These are phyloP conservation scores for Phytopythium cucurbitacearum DNA, from an alignment of 352 stramenopile species.

Conservation along the genomic window DNA sequence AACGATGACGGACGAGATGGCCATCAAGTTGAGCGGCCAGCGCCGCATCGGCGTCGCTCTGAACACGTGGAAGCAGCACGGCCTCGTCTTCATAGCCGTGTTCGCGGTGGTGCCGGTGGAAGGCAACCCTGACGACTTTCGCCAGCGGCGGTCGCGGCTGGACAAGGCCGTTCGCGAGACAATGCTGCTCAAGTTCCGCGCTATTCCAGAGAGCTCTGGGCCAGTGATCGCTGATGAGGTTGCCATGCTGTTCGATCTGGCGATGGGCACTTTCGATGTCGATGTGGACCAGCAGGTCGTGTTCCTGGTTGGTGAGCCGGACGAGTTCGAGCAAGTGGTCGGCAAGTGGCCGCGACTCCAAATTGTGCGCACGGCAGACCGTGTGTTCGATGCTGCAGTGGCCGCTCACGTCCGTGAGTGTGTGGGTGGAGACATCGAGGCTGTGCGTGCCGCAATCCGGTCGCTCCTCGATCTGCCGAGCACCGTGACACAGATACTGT, in stretches of 20 bases:
- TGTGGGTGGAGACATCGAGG: no score
- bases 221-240: neutral
- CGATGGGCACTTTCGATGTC: neutral
- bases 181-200: no score
- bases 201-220: no score
- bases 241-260: neutral
- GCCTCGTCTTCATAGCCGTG: neutral
- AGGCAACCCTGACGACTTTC: neutral
- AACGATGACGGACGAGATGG: neutral
- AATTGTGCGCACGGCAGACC: no score
- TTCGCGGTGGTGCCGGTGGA: neutral
- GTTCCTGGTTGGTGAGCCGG: slow-evolving; percentile 1
- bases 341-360: neutral
- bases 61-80: neutral
- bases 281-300: neutral
- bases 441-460: no score
- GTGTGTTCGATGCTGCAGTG: no score
- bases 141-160: neutral
- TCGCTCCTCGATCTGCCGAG: no score
- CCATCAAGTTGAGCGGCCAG: neutral
- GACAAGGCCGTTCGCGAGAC: no score
- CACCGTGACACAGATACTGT: no score
- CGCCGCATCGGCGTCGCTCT: neutral
- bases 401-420: no score
- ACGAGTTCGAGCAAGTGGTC: neutral